phyloP scores from a whole-genome alignment of 257 asterid species.

The Penstemon newberryi region DNA sequence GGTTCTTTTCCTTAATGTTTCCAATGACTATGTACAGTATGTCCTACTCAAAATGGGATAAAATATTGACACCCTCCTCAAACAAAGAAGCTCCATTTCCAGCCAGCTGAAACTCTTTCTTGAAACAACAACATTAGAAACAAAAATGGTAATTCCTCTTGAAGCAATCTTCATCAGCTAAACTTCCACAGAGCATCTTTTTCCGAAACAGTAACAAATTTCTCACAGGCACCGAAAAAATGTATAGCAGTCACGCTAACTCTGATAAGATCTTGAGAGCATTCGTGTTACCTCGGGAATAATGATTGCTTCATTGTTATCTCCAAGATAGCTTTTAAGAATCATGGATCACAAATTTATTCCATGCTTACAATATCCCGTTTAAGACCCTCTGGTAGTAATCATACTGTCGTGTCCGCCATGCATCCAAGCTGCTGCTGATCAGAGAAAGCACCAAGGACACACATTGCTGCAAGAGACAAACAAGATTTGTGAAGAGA shows the following conservation, averaged over 20 bases:
- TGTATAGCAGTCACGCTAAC: slow-evolving; percentile 15
- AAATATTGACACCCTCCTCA: slow-evolving; percentile 24
- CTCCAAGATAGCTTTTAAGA: slow-evolving; percentile 26
- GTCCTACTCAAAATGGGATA: slow-evolving; percentile 36
- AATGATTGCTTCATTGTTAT: slow-evolving; percentile 20
- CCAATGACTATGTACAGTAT: slow-evolving; percentile 46
- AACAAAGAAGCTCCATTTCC: slow-evolving; percentile 24
- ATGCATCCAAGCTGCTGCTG: slow-evolving; percentile 99
- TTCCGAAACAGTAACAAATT: slow-evolving; percentile 20
- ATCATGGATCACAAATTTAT: slow-evolving; percentile 20
- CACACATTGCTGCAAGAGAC: slow-evolving; percentile 88
- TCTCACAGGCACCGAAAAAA: slow-evolving; percentile 28
- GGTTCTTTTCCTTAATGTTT: slow-evolving; percentile 32
- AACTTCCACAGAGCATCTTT: slow-evolving; percentile 25
- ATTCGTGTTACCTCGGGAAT: slow-evolving; percentile 23
- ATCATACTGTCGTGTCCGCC: slow-evolving; percentile 98
- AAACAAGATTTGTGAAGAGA: slow-evolving; percentile 19
- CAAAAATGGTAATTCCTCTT: slow-evolving; percentile 27
- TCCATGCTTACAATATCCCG: slow-evolving; percentile 75
- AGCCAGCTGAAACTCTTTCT: slow-evolving; percentile 33
- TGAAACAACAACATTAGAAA: slow-evolving; percentile 26
- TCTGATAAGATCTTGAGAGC: slow-evolving; percentile 21
- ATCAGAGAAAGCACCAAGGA: slow-evolving; percentile 97
- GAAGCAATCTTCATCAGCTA: slow-evolving; percentile 29
- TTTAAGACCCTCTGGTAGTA: slow-evolving; percentile 94